These are phyloP conservation scores for Claviceps sp. DNA, from an alignment of 2,329 filamentous ascomycete species.

Conservation along the genomic window DNA sequence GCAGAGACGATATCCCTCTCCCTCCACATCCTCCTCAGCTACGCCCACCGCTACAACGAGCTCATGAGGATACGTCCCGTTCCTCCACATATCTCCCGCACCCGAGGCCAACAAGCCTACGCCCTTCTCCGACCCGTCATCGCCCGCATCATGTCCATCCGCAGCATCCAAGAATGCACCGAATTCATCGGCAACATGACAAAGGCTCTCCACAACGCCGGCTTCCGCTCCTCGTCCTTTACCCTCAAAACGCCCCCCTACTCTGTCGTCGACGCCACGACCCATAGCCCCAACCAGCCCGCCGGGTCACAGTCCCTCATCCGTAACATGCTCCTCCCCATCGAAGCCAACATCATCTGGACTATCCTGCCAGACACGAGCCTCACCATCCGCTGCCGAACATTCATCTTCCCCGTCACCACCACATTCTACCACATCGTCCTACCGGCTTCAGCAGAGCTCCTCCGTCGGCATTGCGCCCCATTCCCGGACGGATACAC, in stretches of 20 bases:
- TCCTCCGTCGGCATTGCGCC: slow-evolving; percentile 26
- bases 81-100: slow-evolving; percentile 24
- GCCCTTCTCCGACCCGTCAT: slow-evolving; percentile 39
- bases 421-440: slow-evolving; percentile 31
- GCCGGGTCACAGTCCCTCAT: slow-evolving; percentile 31
- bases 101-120: slow-evolving; percentile 28
- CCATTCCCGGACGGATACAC: slow-evolving; percentile 32
- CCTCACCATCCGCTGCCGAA: slow-evolving; percentile 30
- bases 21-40: slow-evolving; percentile 62
- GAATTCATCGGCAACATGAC: slow-evolving; percentile 30
- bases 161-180: slow-evolving; percentile 25
- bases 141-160: slow-evolving; percentile 31
- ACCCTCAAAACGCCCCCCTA: slow-evolving; percentile 25
- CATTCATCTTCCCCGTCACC: slow-evolving; percentile 28
- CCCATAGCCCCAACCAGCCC: slow-evolving; percentile 22
- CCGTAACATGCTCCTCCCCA: slow-evolving; percentile 27
- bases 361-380: slow-evolving; percentile 29
- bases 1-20: slow-evolving; percentile 54
- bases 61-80: slow-evolving; percentile 49
- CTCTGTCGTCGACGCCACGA: slow-evolving; percentile 14
- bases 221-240: slow-evolving; percentile 28
- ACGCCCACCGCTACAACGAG: slow-evolving; percentile 66
- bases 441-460: slow-evolving; percentile 20
- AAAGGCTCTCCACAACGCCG: slow-evolving; percentile 30
- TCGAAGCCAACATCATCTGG: slow-evolving; percentile 29